Evolutionary conservation across 1,284 basidiomycete genomes (phyloP).

Genomic region (Ganoderma boninense): DNA sequence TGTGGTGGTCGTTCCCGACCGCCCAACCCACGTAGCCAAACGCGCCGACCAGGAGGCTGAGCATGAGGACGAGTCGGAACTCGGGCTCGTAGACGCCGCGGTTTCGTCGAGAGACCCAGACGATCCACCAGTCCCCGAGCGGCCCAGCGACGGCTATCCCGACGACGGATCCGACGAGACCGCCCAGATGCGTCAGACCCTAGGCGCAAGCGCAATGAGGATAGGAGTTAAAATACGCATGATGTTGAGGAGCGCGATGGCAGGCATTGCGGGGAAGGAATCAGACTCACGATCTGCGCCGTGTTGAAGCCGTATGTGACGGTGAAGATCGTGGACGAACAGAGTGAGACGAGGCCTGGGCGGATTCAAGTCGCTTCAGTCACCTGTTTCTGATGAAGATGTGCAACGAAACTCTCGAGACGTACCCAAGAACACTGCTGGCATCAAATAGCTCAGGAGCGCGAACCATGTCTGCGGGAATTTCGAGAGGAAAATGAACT

Average conservation of each 20-base stretch:
- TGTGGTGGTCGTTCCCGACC: constrained; percentile 49
- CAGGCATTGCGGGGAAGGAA: background rate
- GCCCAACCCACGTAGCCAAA: constrained; percentile 57
- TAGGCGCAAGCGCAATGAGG: background rate
- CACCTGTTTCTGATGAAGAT: too few relatives aligned
- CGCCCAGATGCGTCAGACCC: constrained; percentile 53
- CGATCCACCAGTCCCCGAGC: constrained; percentile 51
- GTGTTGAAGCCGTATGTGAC: background rate
- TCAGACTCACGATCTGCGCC: background rate
- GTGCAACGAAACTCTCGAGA: too few relatives aligned
- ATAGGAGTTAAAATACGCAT: too few relatives aligned
- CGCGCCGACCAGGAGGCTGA: constrained; percentile 51
- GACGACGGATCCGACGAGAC: constrained; percentile 51
- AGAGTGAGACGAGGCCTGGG: background rate
- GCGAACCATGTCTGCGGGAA: background rate
- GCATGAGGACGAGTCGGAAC: constrained; percentile 52
- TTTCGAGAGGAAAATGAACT: too few relatives aligned
- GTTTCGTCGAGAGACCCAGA: constrained; percentile 51
- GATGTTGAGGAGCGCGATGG: too few relatives aligned
- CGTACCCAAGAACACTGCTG: background rate
- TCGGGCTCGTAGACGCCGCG: constrained; percentile 57
- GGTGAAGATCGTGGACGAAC: background rate
- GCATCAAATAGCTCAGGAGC: background rate
- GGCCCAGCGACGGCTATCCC: constrained; percentile 49
- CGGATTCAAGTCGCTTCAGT: too few relatives aligned